Evolutionary conservation across 371 early-diverging fungal species (phyloP).

Genomic region (Blakeslea trispora): DNA sequence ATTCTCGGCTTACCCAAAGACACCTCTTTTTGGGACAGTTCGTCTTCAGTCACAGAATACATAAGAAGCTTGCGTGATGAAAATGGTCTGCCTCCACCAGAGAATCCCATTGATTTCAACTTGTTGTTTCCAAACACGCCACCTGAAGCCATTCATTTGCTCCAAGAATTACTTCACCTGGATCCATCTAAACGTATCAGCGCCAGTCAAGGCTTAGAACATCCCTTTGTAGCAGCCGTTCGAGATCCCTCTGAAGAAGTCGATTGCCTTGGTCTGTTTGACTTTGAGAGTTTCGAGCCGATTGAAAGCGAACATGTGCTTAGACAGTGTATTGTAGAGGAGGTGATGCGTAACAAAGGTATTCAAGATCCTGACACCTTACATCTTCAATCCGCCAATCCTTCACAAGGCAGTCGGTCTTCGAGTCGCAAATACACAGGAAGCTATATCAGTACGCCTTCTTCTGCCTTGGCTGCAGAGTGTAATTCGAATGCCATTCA

Average conservation of each 20-base stretch:
- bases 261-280: conserved; percentile 36
- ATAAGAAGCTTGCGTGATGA: conserved; percentile 51
- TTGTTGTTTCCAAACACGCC: conserved; percentile 57
- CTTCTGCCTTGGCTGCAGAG: conserved; percentile 35
- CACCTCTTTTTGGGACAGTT: conserved; percentile 47
- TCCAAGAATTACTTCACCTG: conserved; percentile 75
- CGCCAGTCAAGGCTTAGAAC: conserved; percentile 77
- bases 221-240: conserved; percentile 76
- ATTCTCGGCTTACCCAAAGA: conserved; percentile 97
- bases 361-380: neutral
- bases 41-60: conserved; percentile 45
- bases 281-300: conserved; percentile 50
- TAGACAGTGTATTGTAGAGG: conserved; percentile 40
- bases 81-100: conserved; percentile 51
- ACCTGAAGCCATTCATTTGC: conserved; percentile 71
- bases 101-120: conserved; percentile 44
- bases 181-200: conserved; percentile 86
- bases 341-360: conserved; percentile 33
- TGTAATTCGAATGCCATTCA: conserved; percentile 39
- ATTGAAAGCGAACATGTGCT: conserved; percentile 43
- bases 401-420: conserved; percentile 3
- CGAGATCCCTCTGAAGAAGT: conserved; percentile 46
- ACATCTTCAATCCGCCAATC: conserved; percentile 4
- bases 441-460: conserved; percentile 43
- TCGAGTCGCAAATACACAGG: conserved; percentile 44